Base-by-base conservation (phyloP, 176 grass and related monocot species). In the Aegilops longissima region DNA sequence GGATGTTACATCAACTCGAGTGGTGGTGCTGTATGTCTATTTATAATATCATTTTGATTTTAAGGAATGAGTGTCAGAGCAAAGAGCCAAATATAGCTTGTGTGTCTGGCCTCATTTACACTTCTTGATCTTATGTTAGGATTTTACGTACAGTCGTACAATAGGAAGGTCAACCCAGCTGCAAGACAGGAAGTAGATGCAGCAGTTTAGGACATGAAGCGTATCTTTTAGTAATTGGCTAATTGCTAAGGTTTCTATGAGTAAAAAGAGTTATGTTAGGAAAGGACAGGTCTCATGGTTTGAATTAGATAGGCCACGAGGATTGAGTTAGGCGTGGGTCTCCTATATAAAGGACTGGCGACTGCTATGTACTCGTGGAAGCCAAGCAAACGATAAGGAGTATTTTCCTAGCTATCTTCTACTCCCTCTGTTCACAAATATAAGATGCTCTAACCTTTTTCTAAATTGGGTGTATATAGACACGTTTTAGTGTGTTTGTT, bases 1-100 rank as follows among this genome's bases (percentile, higher is more conserved):
- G 59, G 78, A 80, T 40, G 78, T 31, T 33, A 42, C 52, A 74
- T 81, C 12, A 52, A 81, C n/a, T 54, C 29, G 16, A 84, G 36
- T 3, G 21, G 33, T 78, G 24, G 38, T 66, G 24, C 39, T 73
- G 31, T 17, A 80, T 58, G n/a, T 9, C 12, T 9, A 78, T 71
- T 51, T 47, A 13, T 47, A 39, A 3, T 71, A 72, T 31, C 6
- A 7, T 79, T 40, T 8, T 52, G 65, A 79, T 34, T 64, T 61
- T 72, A 68, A 39, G 82, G 31, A 54, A 25, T 58, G n/a, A 1
- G 54, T 54, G 29, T 24, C 30, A 49, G 40, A 12, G 70, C 24
- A 56, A 66, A 75, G 33, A 30, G 13, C 42, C 8, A 36, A 84
- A 73, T 31, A 35, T 73, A 54, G 1, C 45, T 66, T 24, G 34